Base-by-base conservation (phyloP, 495 filamentous ascomycete genomes). In the Penicillium waksmanii region DNA sequence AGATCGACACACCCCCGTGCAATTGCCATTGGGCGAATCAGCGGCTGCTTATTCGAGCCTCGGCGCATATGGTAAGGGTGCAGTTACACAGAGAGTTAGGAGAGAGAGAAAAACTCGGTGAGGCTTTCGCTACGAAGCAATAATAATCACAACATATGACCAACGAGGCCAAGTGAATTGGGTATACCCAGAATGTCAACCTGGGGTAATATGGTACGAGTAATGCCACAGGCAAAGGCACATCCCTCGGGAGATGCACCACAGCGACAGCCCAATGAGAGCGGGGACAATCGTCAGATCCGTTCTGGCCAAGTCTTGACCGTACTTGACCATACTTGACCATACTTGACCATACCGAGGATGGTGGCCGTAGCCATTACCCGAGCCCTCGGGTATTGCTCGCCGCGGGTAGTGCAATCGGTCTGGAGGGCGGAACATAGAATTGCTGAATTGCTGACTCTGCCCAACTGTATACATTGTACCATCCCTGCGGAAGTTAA, bases 1-100 rank as follows among this genome's bases (percentile, higher is more conserved):
- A 31, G 3, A 31, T 7, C 8, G 17, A 35, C 33, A 51, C 49
- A n/a, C 49, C 38, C 23, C 38, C 13, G 21, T 44, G 38, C 17
- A 27, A 42, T 57, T 11, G 19, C 11, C 4, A 19, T 35, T 34
- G 49, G 51, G 42, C 67, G 65, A 67, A 70, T 70, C 65, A 70
- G 65, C 60, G 60, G 55, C 60, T 60, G 67, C 67, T 70, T 67
- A 70, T 70, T 67, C 42, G 57, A 51, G 55, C 34, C 51, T 61
- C 56, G 62, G 55, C 35, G 57, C 36, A 61, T 61, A 57, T 61
- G 59, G 53, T n/a, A 56, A 19, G 43, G 11, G 18, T 19, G 10
- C 18, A 23, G 17, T 35, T 21, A 50, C 21, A 50, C 47, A 50
- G 42, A 44, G 17, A 17, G 27, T 9, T 31, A 1, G 17, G 17